Conservation (phyloP, 768 basidiomycete genomes). For the Trametes cingulata region DNA sequence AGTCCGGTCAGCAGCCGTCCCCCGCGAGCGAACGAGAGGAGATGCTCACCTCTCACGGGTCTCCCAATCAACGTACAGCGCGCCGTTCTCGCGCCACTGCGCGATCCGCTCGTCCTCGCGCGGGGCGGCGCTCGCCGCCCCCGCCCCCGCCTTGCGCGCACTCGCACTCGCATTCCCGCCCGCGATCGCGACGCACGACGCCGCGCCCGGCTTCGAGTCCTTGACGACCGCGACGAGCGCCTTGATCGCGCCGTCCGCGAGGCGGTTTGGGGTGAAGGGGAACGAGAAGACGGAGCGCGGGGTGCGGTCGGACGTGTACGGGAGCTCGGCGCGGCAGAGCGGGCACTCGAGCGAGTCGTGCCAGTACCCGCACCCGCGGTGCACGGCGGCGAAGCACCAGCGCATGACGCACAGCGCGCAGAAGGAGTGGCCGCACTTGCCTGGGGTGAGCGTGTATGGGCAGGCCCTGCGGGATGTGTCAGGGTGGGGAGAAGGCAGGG, state of each 20-base stretch:
- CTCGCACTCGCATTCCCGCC: too few relatives aligned
- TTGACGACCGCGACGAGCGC: slow-evolving; percentile 52
- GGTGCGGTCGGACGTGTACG: slow-evolving; percentile 48
- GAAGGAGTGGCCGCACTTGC: slow-evolving; percentile 66
- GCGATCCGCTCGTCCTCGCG: not conserved
- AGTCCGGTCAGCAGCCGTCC: not conserved
- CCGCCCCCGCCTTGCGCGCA: slow-evolving; percentile 37
- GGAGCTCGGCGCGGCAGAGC: slow-evolving; percentile 58
- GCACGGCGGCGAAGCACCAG: slow-evolving; percentile 69
- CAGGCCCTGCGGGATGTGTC: slow-evolving; percentile 39
- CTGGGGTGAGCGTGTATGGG: slow-evolving; percentile 57
- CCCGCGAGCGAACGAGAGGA: slow-evolving; percentile 7
- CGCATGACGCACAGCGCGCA: slow-evolving; percentile 66
- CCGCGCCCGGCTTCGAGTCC: not conserved
- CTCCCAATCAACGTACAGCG: slow-evolving; percentile 55
- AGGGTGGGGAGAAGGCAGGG: not conserved
- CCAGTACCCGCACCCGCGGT: slow-evolving; percentile 64
- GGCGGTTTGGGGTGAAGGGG: slow-evolving; percentile 65
- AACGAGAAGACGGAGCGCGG: slow-evolving; percentile 54
- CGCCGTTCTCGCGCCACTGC: slow-evolving; percentile 56
- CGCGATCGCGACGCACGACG: not conserved
- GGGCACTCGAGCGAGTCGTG: slow-evolving; percentile 69
- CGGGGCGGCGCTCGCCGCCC: too few relatives aligned
- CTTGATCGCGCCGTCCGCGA: slow-evolving; percentile 51
- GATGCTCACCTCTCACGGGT: slow-evolving; percentile 52